Conservation (phyloP, 2,329 filamentous ascomycete genomes). For the Magnaporthiopsis rhizophila region DNA sequence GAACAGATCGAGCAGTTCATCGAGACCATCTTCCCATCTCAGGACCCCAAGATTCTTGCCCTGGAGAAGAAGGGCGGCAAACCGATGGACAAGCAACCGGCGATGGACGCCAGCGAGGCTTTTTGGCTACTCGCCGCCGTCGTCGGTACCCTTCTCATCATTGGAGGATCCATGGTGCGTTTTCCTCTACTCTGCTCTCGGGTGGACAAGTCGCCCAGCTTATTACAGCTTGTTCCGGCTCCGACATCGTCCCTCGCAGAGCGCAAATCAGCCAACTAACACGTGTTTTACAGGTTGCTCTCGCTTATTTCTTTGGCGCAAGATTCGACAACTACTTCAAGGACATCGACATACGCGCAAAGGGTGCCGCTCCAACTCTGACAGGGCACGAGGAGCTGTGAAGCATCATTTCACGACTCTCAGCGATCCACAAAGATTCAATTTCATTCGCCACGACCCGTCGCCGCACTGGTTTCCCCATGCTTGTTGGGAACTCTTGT, state of each 20-base stretch:
- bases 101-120: slow-evolving; percentile 49
- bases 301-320: slow-evolving; percentile 74
- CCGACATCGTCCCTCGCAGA: not conserved
- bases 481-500: not conserved
- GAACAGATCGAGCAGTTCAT: slow-evolving; percentile 86
- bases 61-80: slow-evolving; percentile 35
- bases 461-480: not conserved
- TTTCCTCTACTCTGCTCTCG: not conserved
- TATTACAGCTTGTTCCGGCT: not conserved
- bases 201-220: no score
- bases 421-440: not conserved
- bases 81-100: slow-evolving; percentile 30
- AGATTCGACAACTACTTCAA: slow-evolving; percentile 65
- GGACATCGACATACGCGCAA: slow-evolving; percentile 32
- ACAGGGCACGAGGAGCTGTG: slow-evolving; percentile 24
- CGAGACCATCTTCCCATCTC: slow-evolving; percentile 82
- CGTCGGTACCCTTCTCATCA: slow-evolving; percentile 57
- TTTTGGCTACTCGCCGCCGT: slow-evolving; percentile 61
- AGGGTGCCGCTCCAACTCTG: slow-evolving; percentile 5
- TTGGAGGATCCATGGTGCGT: slow-evolving; percentile 75
- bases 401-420: not conserved
- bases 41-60: slow-evolving; percentile 53
- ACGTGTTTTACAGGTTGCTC: slow-evolving; percentile 50
- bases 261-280: not conserved
- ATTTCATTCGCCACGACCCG: not conserved